Base-by-base conservation (phyloP, 495 filamentous ascomycete species). In the Emericellopsis terricola region DNA sequence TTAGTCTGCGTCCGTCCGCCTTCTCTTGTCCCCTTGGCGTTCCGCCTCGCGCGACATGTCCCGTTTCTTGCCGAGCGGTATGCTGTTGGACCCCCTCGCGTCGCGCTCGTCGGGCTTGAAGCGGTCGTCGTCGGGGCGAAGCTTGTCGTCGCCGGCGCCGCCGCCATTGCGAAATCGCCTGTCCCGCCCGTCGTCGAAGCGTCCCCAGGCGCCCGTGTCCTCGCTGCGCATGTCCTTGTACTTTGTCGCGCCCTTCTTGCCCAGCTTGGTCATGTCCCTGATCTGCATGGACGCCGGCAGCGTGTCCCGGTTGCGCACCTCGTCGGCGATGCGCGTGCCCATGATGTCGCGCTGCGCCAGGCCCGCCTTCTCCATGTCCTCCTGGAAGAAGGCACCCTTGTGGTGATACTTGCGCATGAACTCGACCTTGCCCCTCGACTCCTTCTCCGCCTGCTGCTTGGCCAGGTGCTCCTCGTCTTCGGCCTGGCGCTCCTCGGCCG, bases 381-480 rank as follows among this genome's bases (percentile, higher is more conserved):
- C 84, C 36, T 76, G 75, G 58, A 79, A 96, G 60, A 94, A 97
- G 16, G 89, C 89, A 32, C 89, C 89, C 62, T 85, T 87, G 63
- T 99, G 89, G 51, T 78, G 84, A 56, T 94, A 96, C 51, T 87
- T 86, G 52, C 93, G 86, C 81, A 96, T 81, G 51, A 73, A 94
- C 1, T 67, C 66, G 62, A 86, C 80, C 62, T 93, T 78, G 27
- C 86, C 89, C 23, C 76, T 74, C 21, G 60, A 58, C 13, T 87
- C 84, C 42, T 81, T 83, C 42, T 96, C 89, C 43, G 86, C 84
- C 38, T 77, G 76, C 56, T 94, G 87, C 44, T 64, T 59, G 5
- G 72, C 69, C 11, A 94, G 51, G 49, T 73, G 85, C 36, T 68
- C 77, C 34, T 73, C 63, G 47, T 99, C 91, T 48, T 99, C 89